Percentiles rank a stretch among this genome's conserved stretches.
Evolutionary conservation across 2,329 filamentous ascomycete species (phyloP).

Genomic region (Pseudogymnoascus sp.): DNA sequence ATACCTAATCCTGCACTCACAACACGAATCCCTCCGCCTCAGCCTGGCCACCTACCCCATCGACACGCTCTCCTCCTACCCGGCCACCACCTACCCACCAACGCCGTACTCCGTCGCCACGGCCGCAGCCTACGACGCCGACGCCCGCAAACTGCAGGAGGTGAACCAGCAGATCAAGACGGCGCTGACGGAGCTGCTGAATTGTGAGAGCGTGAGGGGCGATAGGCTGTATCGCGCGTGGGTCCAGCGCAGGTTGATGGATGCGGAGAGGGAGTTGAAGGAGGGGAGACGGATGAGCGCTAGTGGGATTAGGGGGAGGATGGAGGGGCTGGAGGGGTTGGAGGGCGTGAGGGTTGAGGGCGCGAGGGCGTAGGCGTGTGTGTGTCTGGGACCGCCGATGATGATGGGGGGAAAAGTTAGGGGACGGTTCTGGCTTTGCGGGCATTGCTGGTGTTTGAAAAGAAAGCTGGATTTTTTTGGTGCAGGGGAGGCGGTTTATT

Average conservation of each 20-base stretch:
- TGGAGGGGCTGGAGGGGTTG: slow-evolving; percentile 17
- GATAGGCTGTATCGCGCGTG: slow-evolving; percentile 40
- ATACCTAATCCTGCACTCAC: slow-evolving; percentile 30
- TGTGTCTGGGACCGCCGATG: neutral
- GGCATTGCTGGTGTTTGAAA: slow-evolving; percentile 4
- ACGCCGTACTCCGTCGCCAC: neutral
- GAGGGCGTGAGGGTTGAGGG: neutral
- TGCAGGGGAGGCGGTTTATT: neutral
- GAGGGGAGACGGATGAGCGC: slow-evolving; percentile 20
- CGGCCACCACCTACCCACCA: neutral
- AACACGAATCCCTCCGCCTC: slow-evolving; percentile 29
- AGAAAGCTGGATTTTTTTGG: neutral
- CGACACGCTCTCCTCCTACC: slow-evolving; percentile 10
- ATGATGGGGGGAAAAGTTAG: neutral
- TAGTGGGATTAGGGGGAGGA: slow-evolving; percentile 20
- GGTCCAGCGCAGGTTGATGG: slow-evolving; percentile 46
- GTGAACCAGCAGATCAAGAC: slow-evolving; percentile 46
- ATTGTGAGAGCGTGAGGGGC: slow-evolving; percentile 41
- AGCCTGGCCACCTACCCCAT: slow-evolving; percentile 20
- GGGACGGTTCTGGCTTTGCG: neutral
- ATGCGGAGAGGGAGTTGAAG: slow-evolving; percentile 41
- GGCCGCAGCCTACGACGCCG: slow-evolving; percentile 6
- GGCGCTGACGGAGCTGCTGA: slow-evolving; percentile 46
- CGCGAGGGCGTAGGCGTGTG: neutral
- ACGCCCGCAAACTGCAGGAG: slow-evolving; percentile 34